These are phyloP conservation scores for Yarrowia deformans DNA, from an alignment of 805 yeast genomes.

Conservation along the genomic window DNA sequence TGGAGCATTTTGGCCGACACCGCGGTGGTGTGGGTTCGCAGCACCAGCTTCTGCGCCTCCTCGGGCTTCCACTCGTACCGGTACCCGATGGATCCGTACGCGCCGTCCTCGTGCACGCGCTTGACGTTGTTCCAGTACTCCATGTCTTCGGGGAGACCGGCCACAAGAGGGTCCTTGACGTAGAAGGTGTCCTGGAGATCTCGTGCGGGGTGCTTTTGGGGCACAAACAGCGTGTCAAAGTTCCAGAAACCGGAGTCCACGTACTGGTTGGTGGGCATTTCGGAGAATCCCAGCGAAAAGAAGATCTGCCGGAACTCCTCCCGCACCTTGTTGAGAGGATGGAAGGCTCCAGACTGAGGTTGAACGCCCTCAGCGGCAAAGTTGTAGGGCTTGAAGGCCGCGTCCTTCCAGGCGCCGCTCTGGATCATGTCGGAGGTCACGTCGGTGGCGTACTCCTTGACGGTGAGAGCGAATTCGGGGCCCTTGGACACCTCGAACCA, in stretches of 20 bases:
- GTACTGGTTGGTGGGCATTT: slow-evolving; percentile 98
- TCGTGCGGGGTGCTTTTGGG: slow-evolving; percentile 99
- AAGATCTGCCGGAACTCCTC: slow-evolving; percentile 98
- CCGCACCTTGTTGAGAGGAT: slow-evolving; percentile 94
- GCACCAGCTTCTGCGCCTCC: slow-evolving; percentile 88
- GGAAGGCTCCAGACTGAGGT: slow-evolving; percentile 91
- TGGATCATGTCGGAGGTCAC: slow-evolving; percentile 91
- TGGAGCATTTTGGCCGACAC: slow-evolving; percentile 89
- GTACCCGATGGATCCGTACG: slow-evolving; percentile 95
- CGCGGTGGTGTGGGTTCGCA: slow-evolving; percentile 98
- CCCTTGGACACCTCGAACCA: slow-evolving; percentile 84
- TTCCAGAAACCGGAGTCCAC: slow-evolving; percentile 99
- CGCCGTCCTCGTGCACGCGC: slow-evolving; percentile 87
- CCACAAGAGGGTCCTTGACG: slow-evolving; percentile 87
- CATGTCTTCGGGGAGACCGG: slow-evolving; percentile 83
- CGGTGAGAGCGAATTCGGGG: slow-evolving; percentile 78
- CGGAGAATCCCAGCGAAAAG: slow-evolving; percentile 97
- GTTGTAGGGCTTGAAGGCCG: slow-evolving; percentile 92
- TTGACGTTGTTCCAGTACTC: slow-evolving; percentile 78
- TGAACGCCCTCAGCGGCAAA: slow-evolving; percentile 92
- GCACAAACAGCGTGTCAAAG: slow-evolving; percentile 94
- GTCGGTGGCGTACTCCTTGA: slow-evolving; percentile 87
- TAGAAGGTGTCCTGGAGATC: slow-evolving; percentile 98
- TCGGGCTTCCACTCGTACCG: slow-evolving; percentile 96
- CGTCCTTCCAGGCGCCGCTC: slow-evolving; percentile 80